Conservation (phyloP, 306 rosid species). For the Glycine tomentella region DNA sequence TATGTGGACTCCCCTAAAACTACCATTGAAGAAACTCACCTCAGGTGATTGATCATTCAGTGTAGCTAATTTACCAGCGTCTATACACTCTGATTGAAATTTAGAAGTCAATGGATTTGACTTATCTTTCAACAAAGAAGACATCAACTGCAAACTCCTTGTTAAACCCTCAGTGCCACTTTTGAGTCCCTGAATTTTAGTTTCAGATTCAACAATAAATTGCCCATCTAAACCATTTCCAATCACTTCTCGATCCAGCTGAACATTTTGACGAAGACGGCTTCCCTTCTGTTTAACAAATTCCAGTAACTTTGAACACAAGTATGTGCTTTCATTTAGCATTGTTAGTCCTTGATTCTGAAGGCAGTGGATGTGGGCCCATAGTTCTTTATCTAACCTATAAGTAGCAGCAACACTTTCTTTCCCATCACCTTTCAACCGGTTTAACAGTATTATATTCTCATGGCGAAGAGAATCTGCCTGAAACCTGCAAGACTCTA, state of each 20-base stretch:
- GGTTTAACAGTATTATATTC: constrained; percentile 72
- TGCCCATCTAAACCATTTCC: constrained; percentile 70
- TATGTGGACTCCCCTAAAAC: constrained; percentile 1
- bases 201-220: constrained; percentile 76
- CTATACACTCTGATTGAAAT: constrained; percentile 50
- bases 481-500: constrained; percentile 78
- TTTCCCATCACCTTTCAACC: constrained; percentile 77
- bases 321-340: constrained; percentile 73
- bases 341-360: constrained; percentile 83
- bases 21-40: constrained; percentile 57
- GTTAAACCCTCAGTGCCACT: constrained; percentile 72
- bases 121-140: constrained; percentile 74
- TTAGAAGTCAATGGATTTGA: constrained; percentile 61
- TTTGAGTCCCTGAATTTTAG: constrained; percentile 78
- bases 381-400: constrained; percentile 82
- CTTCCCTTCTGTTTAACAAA: constrained; percentile 65
- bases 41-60: constrained; percentile 65
- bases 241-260: constrained; percentile 47
- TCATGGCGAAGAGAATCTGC: constrained; percentile 92
- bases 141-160: constrained; percentile 83
- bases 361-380: constrained; percentile 71
- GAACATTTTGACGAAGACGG: constrained; percentile 51
- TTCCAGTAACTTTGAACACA: constrained; percentile 72
- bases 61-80: constrained; percentile 54
- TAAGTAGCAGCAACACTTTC: constrained; percentile 67